These are phyloP conservation scores for Cryphonectria nitschkei DNA, from an alignment of 2,329 filamentous ascomycete genomes.

Conservation along the genomic window DNA sequence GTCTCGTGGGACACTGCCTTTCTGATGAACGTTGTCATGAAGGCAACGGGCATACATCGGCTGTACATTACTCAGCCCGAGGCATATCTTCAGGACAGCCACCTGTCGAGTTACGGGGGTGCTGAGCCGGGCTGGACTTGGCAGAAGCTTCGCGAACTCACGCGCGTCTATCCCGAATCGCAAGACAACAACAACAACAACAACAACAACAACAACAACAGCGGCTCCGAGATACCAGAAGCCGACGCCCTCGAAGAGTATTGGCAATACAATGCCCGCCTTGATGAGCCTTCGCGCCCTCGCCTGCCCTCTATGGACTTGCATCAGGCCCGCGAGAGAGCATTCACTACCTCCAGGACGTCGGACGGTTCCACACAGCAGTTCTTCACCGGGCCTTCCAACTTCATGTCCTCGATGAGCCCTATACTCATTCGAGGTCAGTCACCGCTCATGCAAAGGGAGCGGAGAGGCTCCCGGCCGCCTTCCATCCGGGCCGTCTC, in stretches of 20 bases:
- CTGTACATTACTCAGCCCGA: conserved; percentile 78
- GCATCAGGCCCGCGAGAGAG: conserved; percentile 39
- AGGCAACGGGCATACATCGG: conserved; percentile 63
- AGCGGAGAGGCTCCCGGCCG: conserved; percentile 49
- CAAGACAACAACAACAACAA: conserved; percentile 44
- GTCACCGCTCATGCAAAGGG: conserved; percentile 44
- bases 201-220: conserved; percentile 46
- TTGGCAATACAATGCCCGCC: conserved; percentile 68
- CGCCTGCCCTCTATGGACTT: conserved; percentile 47
- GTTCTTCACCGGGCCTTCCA: conserved; percentile 42
- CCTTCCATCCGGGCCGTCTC: conserved; percentile 57
- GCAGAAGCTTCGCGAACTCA: conserved; percentile 68
- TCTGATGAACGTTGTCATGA: conserved; percentile 74
- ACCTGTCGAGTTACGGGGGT: conserved; percentile 42
- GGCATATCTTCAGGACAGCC: conserved; percentile 69
- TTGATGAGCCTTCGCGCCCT: conserved; percentile 60
- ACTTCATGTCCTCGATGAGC: conserved; percentile 32
- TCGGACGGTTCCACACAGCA: conserved; percentile 49
- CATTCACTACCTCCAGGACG: conserved; percentile 36
- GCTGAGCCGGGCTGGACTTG: conserved; percentile 68
- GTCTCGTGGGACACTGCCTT: conserved; percentile 74
- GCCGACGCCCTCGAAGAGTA: conserved; percentile 66
- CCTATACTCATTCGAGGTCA: conserved; percentile 43
- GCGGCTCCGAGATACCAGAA: conserved; percentile 53
- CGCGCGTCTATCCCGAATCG: conserved; percentile 56